Conservation (phyloP, 192 early-diverging fungal genomes). For the Entomortierella parvispora region DNA sequence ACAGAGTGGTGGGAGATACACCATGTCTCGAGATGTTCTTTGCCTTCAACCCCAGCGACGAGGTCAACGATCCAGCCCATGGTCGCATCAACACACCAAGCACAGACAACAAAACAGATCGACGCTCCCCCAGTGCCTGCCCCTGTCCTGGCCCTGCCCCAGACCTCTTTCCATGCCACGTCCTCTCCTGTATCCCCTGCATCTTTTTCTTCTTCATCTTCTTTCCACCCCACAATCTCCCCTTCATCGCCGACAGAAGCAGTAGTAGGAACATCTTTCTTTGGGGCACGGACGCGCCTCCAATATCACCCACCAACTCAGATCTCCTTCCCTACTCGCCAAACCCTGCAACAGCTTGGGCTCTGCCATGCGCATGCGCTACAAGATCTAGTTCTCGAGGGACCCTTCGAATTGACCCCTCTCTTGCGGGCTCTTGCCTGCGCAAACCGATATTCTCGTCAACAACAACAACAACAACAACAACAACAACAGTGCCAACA, state of each 20-base stretch:
- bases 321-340: conserved; percentile 20
- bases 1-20: conserved; percentile 25
- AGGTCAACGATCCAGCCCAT: too few species aligned
- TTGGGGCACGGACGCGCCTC: conserved; percentile 1
- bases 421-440: not conserved
- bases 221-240: not conserved
- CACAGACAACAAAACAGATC: not conserved
- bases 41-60: not conserved
- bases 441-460: too few species aligned
- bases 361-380: conserved; percentile 6
- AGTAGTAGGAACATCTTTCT: not conserved
- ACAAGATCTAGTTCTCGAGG: conserved; percentile 5
- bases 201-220: not conserved
- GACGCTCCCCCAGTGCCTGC: not conserved
- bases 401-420: conserved; percentile 21
- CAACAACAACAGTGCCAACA: not conserved
- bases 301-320: conserved; percentile 6
- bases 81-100: not conserved
- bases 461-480: too few species aligned
- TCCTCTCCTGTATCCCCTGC: not conserved
- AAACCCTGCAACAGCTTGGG: conserved; percentile 1
- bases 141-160: not conserved
- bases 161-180: too few species aligned
- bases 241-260: not conserved
- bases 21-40: not conserved